Conservation (phyloP, 1,284 basidiomycete species). For the Pascua guehoae region DNA sequence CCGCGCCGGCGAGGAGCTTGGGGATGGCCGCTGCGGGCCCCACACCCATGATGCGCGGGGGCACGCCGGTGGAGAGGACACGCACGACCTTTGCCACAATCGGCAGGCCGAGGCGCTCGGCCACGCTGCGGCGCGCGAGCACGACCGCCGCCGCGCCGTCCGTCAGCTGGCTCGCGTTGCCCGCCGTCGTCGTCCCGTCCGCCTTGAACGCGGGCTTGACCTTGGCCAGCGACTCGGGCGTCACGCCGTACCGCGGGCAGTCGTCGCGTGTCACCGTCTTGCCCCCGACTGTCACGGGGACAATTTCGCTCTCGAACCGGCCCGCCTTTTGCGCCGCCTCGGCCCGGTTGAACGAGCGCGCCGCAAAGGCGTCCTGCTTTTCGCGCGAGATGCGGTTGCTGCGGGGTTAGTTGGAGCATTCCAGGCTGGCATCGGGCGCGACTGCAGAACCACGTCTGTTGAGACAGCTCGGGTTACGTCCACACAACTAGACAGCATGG, state of each 20-base stretch:
- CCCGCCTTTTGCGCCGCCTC: conserved; percentile 76
- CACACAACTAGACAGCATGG: too few species aligned
- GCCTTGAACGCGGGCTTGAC: conserved; percentile 87
- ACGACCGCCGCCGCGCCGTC: conserved; percentile 94
- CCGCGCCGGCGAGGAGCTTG: conserved; percentile 61
- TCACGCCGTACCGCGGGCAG: conserved; percentile 82
- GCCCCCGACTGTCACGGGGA: conserved; percentile 65
- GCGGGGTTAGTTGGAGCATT: conserved; percentile 54
- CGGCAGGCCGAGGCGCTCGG: conserved; percentile 77
- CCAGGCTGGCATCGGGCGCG: background rate
- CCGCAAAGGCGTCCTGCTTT: conserved; percentile 80
- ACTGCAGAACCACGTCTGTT: background rate
- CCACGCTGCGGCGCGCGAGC: conserved; percentile 74
- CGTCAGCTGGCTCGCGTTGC: conserved; percentile 82
- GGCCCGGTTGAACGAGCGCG: conserved; percentile 73
- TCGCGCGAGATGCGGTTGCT: conserved; percentile 61
- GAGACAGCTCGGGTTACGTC: background rate
- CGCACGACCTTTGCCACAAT: conserved; percentile 84
- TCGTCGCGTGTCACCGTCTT: conserved; percentile 71
- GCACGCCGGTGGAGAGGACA: conserved; percentile 69
- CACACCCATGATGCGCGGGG: conserved; percentile 81
- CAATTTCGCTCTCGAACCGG: conserved; percentile 81
- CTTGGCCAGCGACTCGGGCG: conserved; percentile 71
- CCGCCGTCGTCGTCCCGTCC: conserved; percentile 53
- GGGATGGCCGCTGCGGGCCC: conserved; percentile 86